These are phyloP conservation scores for Chaetomiaceae sp. DNA, from an alignment of 2,329 filamentous ascomycete genomes.

Conservation along the genomic window DNA sequence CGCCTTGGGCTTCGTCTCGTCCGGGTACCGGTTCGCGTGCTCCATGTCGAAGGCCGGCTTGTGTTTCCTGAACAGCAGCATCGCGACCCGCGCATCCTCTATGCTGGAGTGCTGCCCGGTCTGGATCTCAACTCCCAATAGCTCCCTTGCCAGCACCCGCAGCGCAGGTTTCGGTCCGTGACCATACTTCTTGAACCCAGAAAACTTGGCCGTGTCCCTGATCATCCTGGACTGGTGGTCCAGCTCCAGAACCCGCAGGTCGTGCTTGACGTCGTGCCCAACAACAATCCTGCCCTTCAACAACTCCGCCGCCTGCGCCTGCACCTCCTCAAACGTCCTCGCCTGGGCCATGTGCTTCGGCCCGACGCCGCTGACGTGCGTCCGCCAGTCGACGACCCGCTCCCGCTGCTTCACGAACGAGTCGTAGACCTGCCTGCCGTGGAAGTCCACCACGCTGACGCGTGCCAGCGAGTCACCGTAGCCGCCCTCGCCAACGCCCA, in stretches of 20 bases:
- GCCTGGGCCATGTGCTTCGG: slow-evolving; percentile 67
- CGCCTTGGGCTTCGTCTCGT: slow-evolving; percentile 29
- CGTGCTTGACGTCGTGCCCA: slow-evolving; percentile 78
- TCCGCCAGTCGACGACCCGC: slow-evolving; percentile 84
- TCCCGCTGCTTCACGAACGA: slow-evolving; percentile 79
- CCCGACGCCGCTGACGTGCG: slow-evolving; percentile 75
- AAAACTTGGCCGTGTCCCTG: slow-evolving; percentile 76
- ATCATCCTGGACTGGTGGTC: slow-evolving; percentile 73
- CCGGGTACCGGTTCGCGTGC: slow-evolving; percentile 61
- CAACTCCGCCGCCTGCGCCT: slow-evolving; percentile 63
- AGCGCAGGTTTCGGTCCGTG: slow-evolving; percentile 66
- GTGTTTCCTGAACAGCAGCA: slow-evolving; percentile 79
- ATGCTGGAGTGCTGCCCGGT: slow-evolving; percentile 60
- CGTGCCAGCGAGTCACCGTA: slow-evolving; percentile 75
- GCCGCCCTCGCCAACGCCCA: slow-evolving; percentile 70
- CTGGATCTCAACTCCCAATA: slow-evolving; percentile 60
- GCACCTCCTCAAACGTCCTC: slow-evolving; percentile 70
- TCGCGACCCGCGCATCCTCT: slow-evolving; percentile 80
- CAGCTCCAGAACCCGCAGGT: slow-evolving; percentile 71
- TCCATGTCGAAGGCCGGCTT: slow-evolving; percentile 84
- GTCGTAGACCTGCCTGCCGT: slow-evolving; percentile 89
- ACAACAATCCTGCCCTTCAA: slow-evolving; percentile 69
- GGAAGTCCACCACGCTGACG: slow-evolving; percentile 88
- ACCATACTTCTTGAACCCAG: slow-evolving; percentile 65
- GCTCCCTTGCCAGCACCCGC: slow-evolving; percentile 50